These are phyloP conservation scores for Sicyos edulis DNA, from an alignment of 306 rosid species.

Conservation along the genomic window DNA sequence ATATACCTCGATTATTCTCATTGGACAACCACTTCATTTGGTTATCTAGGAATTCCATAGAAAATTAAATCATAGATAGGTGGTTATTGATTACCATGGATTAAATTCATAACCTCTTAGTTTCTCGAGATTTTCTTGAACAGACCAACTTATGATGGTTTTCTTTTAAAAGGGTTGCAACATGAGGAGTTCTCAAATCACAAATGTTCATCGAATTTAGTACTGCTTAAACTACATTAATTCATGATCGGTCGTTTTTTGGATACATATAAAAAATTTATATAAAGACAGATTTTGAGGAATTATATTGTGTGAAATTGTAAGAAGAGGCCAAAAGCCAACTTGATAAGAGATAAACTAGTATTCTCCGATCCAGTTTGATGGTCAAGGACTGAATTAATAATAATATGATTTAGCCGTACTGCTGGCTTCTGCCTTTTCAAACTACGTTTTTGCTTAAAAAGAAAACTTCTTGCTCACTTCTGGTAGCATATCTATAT, in stretches of 20 bases:
- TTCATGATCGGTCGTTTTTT: not conserved
- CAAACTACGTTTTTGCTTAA: not conserved
- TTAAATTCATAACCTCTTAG: no score
- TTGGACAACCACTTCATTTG: no score
- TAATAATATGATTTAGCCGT: not conserved
- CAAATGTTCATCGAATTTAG: no score
- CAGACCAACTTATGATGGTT: no score
- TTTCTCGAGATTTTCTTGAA: no score
- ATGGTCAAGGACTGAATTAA: not conserved
- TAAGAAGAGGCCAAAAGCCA: not conserved
- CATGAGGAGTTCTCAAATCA: no score
- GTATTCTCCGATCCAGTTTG: not conserved
- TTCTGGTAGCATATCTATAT: not conserved
- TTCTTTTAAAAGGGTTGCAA: no score
- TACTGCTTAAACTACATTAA: no score
- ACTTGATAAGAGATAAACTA: not conserved
- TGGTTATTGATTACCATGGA: no score
- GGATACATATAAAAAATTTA: not conserved
- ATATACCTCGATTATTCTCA: not conserved
- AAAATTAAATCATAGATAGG: no score
- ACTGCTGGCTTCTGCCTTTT: constrained; percentile 1
- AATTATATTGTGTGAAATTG: not conserved
- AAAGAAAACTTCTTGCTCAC: not conserved
- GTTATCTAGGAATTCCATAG: no score
- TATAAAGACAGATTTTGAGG: not conserved